Percentiles rank a stretch among this genome's conserved stretches.
phyloP scores from a whole-genome alignment of 352 stramenopile species.

The Aphanomyces astaci region DNA sequence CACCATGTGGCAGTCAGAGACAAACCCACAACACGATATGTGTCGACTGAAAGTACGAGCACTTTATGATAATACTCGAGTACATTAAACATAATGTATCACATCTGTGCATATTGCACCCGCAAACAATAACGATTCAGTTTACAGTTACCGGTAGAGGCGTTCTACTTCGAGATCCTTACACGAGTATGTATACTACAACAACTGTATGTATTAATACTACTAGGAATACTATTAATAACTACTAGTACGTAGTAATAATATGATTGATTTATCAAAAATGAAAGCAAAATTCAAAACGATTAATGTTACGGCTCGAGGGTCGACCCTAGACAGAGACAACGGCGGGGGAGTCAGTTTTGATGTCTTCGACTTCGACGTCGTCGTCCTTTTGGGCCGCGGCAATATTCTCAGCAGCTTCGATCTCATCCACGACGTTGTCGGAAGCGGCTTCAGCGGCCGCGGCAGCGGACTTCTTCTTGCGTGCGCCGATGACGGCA shows the following conservation, averaged over 20 bases:
- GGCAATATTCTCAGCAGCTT: slow-evolving; percentile 13
- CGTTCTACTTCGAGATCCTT: too few relatives aligned
- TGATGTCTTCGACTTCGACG: slow-evolving; percentile 17
- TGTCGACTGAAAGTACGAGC: background rate
- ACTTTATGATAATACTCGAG: too few relatives aligned
- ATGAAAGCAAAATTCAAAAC: slow-evolving; percentile 6
- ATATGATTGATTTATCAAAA: too few relatives aligned
- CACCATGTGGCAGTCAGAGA: background rate
- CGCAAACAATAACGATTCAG: too few relatives aligned
- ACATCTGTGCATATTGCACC: too few relatives aligned
- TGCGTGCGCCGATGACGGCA: slow-evolving; percentile 3
- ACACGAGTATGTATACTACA: background rate
- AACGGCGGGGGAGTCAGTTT: slow-evolving; percentile 11
- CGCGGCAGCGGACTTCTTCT: slow-evolving; percentile 5
- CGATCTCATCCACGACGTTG: slow-evolving; percentile 19
- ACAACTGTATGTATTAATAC: background rate
- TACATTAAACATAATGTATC: too few relatives aligned
- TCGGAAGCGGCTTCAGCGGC: slow-evolving; percentile 2
- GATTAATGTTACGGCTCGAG: background rate
- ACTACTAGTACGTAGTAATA: too few relatives aligned
- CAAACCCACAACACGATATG: slow-evolving; percentile 1
- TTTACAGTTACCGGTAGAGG: too few relatives aligned
- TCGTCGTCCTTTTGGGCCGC: background rate
- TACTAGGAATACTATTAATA: background rate
- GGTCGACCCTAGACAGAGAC: slow-evolving; percentile 4